Evolutionary conservation across 345 rosid species (phyloP).

Genomic region (Sonneratia alba): DNA sequence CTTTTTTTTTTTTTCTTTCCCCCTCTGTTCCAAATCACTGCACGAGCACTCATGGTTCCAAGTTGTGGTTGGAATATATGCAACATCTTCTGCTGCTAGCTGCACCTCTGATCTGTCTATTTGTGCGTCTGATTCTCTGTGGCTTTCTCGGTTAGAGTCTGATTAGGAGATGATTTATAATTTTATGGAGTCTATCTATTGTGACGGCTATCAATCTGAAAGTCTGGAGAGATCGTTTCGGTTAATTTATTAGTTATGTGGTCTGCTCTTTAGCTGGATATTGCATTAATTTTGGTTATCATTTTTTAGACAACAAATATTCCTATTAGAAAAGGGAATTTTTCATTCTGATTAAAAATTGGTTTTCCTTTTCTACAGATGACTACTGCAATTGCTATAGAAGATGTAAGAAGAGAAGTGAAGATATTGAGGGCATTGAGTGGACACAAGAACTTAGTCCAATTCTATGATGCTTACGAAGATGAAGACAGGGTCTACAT

Average conservation of each 20-base stretch:
- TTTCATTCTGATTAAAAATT: background rate
- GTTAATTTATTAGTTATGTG: background rate
- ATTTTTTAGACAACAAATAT: no score
- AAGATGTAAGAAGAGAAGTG: constrained; percentile 97
- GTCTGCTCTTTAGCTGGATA: background rate
- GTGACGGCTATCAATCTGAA: background rate
- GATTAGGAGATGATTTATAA: background rate
- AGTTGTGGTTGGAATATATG: no score
- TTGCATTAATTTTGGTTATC: background rate
- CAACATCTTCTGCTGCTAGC: no score
- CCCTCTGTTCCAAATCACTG: no score
- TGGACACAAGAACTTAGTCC: constrained; percentile 72
- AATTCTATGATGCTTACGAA: constrained; percentile 85
- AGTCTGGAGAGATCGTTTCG: background rate
- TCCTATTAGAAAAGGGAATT: background rate
- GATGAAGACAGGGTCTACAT: constrained; percentile 79
- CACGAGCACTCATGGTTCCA: no score
- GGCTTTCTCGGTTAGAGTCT: background rate
- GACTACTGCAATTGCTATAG: constrained; percentile 93
- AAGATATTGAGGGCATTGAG: constrained; percentile 71
- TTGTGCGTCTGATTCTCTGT: no score
- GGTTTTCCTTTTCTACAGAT: constrained; percentile 35
- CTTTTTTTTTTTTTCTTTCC: no score
- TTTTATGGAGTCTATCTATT: background rate
- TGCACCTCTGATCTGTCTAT: no score